Conservation (phyloP, 176 grass and related monocot species). For the Metroxylon sagu region DNA sequence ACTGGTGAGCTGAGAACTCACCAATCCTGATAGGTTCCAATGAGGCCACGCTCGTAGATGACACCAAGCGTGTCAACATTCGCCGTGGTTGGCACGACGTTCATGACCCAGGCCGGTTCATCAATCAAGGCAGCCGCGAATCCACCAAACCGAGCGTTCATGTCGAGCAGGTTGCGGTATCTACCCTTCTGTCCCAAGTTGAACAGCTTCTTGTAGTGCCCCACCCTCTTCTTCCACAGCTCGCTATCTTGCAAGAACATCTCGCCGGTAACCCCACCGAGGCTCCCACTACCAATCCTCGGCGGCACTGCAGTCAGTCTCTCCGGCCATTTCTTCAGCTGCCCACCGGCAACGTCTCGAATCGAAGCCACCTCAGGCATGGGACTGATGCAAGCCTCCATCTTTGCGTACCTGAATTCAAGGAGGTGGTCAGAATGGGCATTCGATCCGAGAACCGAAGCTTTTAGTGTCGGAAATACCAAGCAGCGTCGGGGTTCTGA, state of each 20-base stretch:
- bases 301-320: slow-evolving; percentile 30
- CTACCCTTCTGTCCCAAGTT: slow-evolving; percentile 39
- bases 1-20: not conserved
- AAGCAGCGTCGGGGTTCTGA: slow-evolving; percentile 24
- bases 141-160: slow-evolving; percentile 34
- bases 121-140: slow-evolving; percentile 38
- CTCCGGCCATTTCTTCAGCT: slow-evolving; percentile 34
- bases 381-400: slow-evolving; percentile 36
- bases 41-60: slow-evolving; percentile 50
- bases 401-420: slow-evolving; percentile 28
- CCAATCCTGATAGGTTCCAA: slow-evolving; percentile 52
- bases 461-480: slow-evolving; percentile 10
- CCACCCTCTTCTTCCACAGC: slow-evolving; percentile 40
- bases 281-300: slow-evolving; percentile 26
- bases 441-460: not conserved
- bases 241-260: slow-evolving; percentile 23
- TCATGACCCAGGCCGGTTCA: slow-evolving; percentile 52
- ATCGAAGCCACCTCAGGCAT: slow-evolving; percentile 24
- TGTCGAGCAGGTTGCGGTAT: slow-evolving; percentile 54
- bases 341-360: slow-evolving; percentile 12
- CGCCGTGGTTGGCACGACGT: slow-evolving; percentile 29
- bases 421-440: no score
- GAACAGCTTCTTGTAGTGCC: slow-evolving; percentile 30
- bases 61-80: slow-evolving; percentile 27
- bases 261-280: slow-evolving; percentile 23